Percentiles rank a stretch among this genome's conserved stretches.
These are phyloP conservation scores for Aureobasidium sp. DNA, from an alignment of 2,329 filamentous ascomycete species.

Conservation along the genomic window DNA sequence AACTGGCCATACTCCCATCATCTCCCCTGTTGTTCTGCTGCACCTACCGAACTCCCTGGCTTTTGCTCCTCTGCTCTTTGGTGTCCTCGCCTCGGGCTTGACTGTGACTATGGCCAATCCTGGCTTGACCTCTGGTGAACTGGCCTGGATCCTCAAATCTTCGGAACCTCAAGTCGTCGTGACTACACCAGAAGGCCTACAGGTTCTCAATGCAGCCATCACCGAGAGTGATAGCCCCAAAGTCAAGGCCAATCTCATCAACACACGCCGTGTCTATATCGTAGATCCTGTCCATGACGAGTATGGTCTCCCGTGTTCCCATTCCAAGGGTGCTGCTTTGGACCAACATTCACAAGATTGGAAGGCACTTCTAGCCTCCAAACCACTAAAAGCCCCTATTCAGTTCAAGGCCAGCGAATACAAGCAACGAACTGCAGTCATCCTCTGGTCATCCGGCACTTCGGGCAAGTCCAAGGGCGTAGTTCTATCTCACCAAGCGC, in stretches of 20 bases:
- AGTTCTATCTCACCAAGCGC: conserved; percentile 19
- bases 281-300: conserved; percentile 11
- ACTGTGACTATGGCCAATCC: conserved; percentile 11
- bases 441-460: conserved; percentile 42
- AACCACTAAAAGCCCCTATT: not conserved
- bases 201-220: conserved; percentile 9
- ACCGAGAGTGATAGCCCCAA: not conserved
- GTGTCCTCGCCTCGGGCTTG: conserved; percentile 10
- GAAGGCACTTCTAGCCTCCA: not conserved
- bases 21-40: conserved; percentile 11
- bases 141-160: conserved; percentile 7
- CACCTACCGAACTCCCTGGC: conserved; percentile 11
- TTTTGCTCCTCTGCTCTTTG: conserved; percentile 12
- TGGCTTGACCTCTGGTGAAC: conserved; percentile 8
- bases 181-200: conserved; percentile 6
- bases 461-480: conserved; percentile 39
- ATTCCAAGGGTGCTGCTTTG: not conserved
- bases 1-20: not conserved
- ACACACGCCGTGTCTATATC: not conserved
- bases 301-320: conserved; percentile 3
- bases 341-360: conserved; percentile 2
- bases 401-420: not conserved
- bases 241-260: conserved; percentile 2
- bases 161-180: conserved; percentile 4
- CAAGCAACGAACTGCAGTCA: not conserved